Evolutionary conservation across 352 stramenopile genomes (phyloP), one percentile per base, ranked within the genome.

Genomic region (Phytophthora podocarpi): DNA sequence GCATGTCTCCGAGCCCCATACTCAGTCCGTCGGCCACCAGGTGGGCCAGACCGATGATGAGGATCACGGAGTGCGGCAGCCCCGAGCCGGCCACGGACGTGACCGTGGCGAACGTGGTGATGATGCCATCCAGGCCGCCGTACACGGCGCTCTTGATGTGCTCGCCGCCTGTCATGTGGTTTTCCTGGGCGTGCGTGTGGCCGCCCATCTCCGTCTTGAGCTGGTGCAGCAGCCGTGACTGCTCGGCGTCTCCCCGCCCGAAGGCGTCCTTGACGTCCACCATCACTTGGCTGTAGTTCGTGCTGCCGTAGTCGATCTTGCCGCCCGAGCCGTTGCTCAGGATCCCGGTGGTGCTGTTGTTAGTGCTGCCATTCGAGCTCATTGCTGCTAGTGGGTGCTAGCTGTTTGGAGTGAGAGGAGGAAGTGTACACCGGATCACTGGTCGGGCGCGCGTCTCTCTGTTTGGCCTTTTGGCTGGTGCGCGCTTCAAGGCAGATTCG

Each of bases 91-190:
- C 95, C 18, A 97, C 91, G 16, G 91, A 97, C 52, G 93, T 96
- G 12, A 99, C 93, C 34, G 97, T 98, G 13, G 95, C 95, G 74
- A 98, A 98, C 1, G 91, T 97, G 20, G 95, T 98, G 59, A 98
- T 93, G 70, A 98, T 98, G 28, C 95, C 96, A 65, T 99, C 96
- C n/a, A 99, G 80, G 13, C 94, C 96, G 52, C 95, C 95, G 76
- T 98, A 98, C 36, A 99, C 96, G 0, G 78, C 83, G 55, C 81
- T 91, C 67, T 95, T 95, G 70, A 95, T 95, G 72, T 91, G 65
- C 34, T 80, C 83, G 11, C 85, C 82, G 42, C 85, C 80, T 4
- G 46, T 54, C 74, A 91, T 71, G 68, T 95, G 85, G 60, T 85
- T 88, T 65, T 95, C 85, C 59, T 73, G 63, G 21, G 85, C 85